phyloP scores from a whole-genome alignment of 176 grass and related monocot genomes.

The Themeda triandra region DNA sequence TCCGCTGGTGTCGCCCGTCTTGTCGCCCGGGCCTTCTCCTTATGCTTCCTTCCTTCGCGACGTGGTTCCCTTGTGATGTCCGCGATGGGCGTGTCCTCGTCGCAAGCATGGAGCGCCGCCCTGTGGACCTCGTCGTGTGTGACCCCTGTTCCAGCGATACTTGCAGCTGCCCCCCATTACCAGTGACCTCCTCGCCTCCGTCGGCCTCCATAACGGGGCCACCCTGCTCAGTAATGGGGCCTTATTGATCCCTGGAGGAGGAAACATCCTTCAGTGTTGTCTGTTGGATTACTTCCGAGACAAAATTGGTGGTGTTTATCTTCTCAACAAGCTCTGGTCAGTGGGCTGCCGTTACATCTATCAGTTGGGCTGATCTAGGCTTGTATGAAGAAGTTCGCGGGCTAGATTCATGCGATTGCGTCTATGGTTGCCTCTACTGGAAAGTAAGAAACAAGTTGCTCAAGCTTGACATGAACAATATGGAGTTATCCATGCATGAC shows the following conservation, averaged over 20 bases:
- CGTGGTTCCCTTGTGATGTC: not conserved
- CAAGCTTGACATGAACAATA: too few relatives aligned
- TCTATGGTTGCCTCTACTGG: too few relatives aligned
- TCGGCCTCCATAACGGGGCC: not conserved
- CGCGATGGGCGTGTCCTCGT: not conserved
- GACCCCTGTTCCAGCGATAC: not conserved
- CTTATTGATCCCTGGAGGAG: not conserved
- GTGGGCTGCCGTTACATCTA: not conserved
- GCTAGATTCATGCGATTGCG: too few relatives aligned
- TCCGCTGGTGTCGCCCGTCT: not conserved
- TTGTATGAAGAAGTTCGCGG: too few relatives aligned
- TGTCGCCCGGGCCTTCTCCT: not conserved
- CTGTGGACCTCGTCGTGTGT: conserved; percentile 13
- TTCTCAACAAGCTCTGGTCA: not conserved
- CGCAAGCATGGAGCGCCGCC: too few relatives aligned
- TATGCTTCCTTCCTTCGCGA: not conserved
- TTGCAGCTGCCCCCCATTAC: conserved; percentile 9
- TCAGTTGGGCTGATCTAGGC: too few relatives aligned
- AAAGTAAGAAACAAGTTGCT: too few relatives aligned
- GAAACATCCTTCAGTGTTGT: conserved; percentile 2
- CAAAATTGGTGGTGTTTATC: not conserved
- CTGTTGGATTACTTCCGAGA: not conserved
- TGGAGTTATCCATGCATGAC: too few relatives aligned
- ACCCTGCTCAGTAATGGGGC: too few relatives aligned
- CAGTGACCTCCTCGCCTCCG: not conserved